Conservation (phyloP, 352 stramenopile species). For the Albugo laibachii region DNA sequence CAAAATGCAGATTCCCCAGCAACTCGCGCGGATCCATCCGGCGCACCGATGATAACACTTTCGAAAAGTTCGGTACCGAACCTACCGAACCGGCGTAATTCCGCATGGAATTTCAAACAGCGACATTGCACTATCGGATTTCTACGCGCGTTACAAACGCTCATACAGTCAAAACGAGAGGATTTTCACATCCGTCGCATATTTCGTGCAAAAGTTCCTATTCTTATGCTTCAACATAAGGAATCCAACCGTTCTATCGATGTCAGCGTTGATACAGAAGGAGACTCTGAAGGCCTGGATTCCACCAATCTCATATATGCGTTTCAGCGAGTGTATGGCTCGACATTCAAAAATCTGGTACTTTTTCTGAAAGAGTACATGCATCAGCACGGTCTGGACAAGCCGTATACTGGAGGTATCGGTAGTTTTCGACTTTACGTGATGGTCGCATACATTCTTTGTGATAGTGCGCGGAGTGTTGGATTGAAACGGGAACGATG, state of each 20-base stretch:
- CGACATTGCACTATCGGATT: slow-evolving; percentile 33
- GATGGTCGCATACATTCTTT: slow-evolving; percentile 56
- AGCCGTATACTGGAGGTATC: slow-evolving; percentile 53
- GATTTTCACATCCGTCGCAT: slow-evolving; percentile 40
- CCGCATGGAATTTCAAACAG: slow-evolving; percentile 48
- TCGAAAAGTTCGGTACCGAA: not conserved
- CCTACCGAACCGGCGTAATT: slow-evolving; percentile 9
- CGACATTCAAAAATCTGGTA: slow-evolving; percentile 28
- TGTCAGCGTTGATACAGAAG: slow-evolving; percentile 40
- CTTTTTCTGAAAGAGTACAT: slow-evolving; percentile 61
- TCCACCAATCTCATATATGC: slow-evolving; percentile 33
- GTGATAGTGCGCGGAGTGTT: not conserved
- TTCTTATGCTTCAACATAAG: slow-evolving; percentile 40
- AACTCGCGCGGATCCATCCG: no score
- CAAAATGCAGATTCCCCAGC: not conserved
- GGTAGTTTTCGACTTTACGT: slow-evolving; percentile 66
- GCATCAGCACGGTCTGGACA: slow-evolving; percentile 58
- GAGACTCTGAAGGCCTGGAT: slow-evolving; percentile 32
- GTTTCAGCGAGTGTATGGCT: slow-evolving; percentile 21
- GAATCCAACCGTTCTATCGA: slow-evolving; percentile 33
- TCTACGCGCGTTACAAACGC: slow-evolving; percentile 27
- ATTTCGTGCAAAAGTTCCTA: slow-evolving; percentile 50
- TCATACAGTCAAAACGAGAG: slow-evolving; percentile 25
- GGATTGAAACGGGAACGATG: slow-evolving; percentile 1
- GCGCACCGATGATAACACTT: not conserved